phyloP scores from a whole-genome alignment of 139 green algal species.

The Chlorella sp. region DNA sequence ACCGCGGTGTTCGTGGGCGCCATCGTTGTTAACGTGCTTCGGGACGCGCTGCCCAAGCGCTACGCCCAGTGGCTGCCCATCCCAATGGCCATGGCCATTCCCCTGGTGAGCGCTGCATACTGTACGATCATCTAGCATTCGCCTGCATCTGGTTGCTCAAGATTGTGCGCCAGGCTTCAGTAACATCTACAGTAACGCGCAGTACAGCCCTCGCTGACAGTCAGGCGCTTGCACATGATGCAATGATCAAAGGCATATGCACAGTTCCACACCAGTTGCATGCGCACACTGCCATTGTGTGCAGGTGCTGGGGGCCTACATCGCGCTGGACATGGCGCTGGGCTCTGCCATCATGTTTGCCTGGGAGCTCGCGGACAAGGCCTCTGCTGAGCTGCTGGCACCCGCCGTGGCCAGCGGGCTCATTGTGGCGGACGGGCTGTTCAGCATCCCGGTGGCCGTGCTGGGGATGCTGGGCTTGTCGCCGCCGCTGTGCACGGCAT shows the following conservation, averaged over 20 bases:
- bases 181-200: no score
- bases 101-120: no score
- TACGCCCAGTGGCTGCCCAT: slow-evolving; percentile 19
- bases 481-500: slow-evolving; percentile 1
- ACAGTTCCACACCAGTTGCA: no score
- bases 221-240: no score
- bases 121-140: no score
- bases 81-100: slow-evolving; percentile 43
- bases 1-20: slow-evolving; percentile 22
- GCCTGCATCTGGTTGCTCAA: no score
- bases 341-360: neutral
- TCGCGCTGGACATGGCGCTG: slow-evolving; percentile 14
- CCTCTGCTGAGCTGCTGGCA: slow-evolving; percentile 11
- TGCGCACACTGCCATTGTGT: no score
- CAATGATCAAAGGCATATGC: no score
- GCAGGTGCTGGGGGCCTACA: slow-evolving; percentile 28
- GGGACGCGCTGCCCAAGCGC: slow-evolving; percentile 26
- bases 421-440: slow-evolving; percentile 36
- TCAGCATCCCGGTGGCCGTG: slow-evolving; percentile 19
- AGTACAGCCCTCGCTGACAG: no score
- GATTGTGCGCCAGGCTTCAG: no score
- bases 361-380: neutral
- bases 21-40: slow-evolving; percentile 23
- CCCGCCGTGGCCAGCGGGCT: slow-evolving; percentile 21
- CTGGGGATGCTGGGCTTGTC: slow-evolving; percentile 13